Percentiles rank a stretch among this genome's conserved stretches.
Evolutionary conservation across 441 rosid genomes (phyloP).

Genomic region (Erodium trifolium): DNA sequence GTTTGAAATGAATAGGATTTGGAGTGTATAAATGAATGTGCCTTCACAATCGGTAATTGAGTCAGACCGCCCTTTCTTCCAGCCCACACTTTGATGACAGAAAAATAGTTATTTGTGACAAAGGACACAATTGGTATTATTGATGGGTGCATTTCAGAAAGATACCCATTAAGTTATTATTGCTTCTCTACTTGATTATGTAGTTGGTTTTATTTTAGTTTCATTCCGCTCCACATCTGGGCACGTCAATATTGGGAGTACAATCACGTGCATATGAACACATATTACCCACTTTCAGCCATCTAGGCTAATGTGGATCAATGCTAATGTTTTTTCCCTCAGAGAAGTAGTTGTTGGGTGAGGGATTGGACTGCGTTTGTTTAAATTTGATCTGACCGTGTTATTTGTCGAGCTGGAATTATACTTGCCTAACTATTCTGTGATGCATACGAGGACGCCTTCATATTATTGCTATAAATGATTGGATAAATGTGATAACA

Average conservation of each 20-base stretch:
- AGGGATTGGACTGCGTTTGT: not conserved
- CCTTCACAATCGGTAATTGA: not conserved
- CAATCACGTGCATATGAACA: no score
- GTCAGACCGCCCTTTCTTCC: not conserved
- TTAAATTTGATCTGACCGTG: not conserved
- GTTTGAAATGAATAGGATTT: not conserved
- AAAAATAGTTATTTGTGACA: not conserved
- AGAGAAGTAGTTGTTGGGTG: not conserved
- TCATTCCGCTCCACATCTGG: no score
- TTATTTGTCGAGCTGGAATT: not conserved
- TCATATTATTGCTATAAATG: not conserved
- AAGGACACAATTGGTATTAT: not conserved
- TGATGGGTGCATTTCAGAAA: not conserved
- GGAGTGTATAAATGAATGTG: not conserved
- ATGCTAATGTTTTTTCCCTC: not conserved
- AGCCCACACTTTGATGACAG: not conserved
- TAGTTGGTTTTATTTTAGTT: not conserved
- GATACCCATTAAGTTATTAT: not conserved
- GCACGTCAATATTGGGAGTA: no score
- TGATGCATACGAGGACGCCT: not conserved
- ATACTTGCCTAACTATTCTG: not conserved
- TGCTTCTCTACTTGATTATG: not conserved
- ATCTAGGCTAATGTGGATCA: not conserved
- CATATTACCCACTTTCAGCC: no score
- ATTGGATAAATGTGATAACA: not conserved